Conservation (phyloP, 2,329 filamentous ascomycete species). For the Fusarium sp. region DNA sequence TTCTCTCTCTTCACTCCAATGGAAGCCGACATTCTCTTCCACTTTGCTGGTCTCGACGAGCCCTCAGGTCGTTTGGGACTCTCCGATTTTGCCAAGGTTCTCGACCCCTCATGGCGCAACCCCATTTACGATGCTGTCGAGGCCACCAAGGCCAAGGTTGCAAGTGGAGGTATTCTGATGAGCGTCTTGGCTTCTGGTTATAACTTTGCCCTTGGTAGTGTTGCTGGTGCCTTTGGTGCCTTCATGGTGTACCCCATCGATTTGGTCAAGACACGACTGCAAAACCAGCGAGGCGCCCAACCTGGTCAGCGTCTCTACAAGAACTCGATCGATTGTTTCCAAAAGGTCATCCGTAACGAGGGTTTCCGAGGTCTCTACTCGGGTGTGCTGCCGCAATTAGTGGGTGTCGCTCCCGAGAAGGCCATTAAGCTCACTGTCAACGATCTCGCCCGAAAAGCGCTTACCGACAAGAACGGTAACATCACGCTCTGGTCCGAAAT, state of each 20-base stretch:
- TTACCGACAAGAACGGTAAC: conserved; percentile 79
- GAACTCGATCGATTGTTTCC: conserved; percentile 95
- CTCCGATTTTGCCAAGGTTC: conserved; percentile 90
- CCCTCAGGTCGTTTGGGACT: conserved; percentile 86
- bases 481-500: conserved; percentile 81
- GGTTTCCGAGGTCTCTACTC: conserved; percentile 92
- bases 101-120: conserved; percentile 91
- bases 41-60: conserved; percentile 93
- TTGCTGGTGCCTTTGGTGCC: conserved; percentile 95
- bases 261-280: conserved; percentile 97
- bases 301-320: conserved; percentile 93
- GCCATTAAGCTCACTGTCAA: conserved; percentile 99
- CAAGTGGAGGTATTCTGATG: conserved; percentile 61
- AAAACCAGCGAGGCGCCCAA: conserved; percentile 88
- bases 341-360: conserved; percentile 93
- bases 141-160: conserved; percentile 53
- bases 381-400: conserved; percentile 91
- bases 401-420: conserved; percentile 98
- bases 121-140: conserved; percentile 65
- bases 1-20: conserved; percentile 98
- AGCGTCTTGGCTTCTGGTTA: conserved; percentile 77
- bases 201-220: conserved; percentile 88
- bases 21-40: conserved; percentile 98
- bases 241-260: conserved; percentile 99
- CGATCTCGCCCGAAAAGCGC: conserved; percentile 83